Base-by-base conservation (phyloP, 164 flowering plant species). In the Cinnamomum micranthum region DNA sequence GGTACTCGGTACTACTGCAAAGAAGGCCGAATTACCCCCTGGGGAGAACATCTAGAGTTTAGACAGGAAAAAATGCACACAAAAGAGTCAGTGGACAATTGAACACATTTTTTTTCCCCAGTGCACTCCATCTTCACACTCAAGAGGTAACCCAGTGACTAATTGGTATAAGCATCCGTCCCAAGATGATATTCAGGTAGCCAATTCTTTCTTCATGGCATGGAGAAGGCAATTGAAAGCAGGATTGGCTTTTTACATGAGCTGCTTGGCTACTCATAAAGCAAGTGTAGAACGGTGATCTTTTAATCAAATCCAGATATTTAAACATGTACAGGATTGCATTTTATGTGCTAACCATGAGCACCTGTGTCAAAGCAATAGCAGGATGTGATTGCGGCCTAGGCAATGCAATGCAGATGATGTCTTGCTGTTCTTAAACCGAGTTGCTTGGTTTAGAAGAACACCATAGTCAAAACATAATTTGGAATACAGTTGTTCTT, bases 1-100 rank as follows among this genome's bases (percentile, higher is more conserved):
- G 77, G 92, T 92, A 20, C 90, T 95, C 20, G 98, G 95, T 15
- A 71, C 90, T 63, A 78, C 91, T 23, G 87, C 96, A 25, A 92
- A 89, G 82, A 85, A 82, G 33, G 96, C 93, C 2, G 99, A 91
- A 84, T 81, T 95, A 51, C 99, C 99, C 69, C 99, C 98, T 0
- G 99, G 94, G 50, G 99, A 93, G 76, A 87, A 81, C 77, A 77
- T 89, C 60, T 89, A 82, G 74, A 66, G 13, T 55, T 20, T 55
- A 55, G 60, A 13, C 15, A 17, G 7, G 69, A 31, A 9, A 1
- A 27, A 67, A 31, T 31, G 20, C 3, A 6, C 50, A 31, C 31
- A 7, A 35, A 4, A 67, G 69, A 7, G 4, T 31, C 50, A 17
- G 3, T 31, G 5, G 5, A 31, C 60, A 67, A 7, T 67, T 13